phyloP scores from a whole-genome alignment of 257 asterid genomes.

The Catharanthus roseus region DNA sequence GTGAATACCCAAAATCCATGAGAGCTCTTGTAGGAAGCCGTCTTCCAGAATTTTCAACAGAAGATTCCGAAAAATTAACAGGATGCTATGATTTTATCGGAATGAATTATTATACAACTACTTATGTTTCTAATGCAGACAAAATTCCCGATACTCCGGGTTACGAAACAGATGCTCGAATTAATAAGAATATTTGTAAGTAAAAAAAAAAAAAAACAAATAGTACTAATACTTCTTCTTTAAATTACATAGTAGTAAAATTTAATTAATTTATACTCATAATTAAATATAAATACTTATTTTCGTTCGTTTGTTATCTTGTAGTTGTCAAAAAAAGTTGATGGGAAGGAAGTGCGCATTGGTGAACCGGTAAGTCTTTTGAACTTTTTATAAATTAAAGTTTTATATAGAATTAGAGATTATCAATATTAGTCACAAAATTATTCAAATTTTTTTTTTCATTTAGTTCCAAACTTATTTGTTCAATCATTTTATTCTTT shows the following conservation, averaged over 20 bases:
- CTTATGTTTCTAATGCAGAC: neutral
- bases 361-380: neutral
- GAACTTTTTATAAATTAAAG: no score
- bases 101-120: constrained; percentile 22
- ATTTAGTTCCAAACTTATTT: no score
- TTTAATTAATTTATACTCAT: neutral
- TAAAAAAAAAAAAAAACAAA: no score
- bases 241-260: neutral
- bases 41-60: neutral
- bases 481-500: no score
- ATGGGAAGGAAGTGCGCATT: constrained; percentile 3
- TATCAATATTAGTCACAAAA: no score
- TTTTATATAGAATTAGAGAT: no score
- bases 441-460: no score
- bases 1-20: constrained; percentile 4
- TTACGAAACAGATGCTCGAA: constrained; percentile 13
- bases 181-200: constrained; percentile 17
- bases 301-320: neutral
- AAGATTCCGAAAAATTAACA: neutral
- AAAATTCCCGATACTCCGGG: neutral
- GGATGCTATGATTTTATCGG: constrained; percentile 17
- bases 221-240: no score
- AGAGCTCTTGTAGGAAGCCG: neutral
- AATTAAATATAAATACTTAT: neutral
- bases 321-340: neutral